Percentiles rank a stretch among this genome's conserved stretches.
phyloP scores from a whole-genome alignment of 1,139 yeast genomes.

The Spathaspora jeffriesii region DNA sequence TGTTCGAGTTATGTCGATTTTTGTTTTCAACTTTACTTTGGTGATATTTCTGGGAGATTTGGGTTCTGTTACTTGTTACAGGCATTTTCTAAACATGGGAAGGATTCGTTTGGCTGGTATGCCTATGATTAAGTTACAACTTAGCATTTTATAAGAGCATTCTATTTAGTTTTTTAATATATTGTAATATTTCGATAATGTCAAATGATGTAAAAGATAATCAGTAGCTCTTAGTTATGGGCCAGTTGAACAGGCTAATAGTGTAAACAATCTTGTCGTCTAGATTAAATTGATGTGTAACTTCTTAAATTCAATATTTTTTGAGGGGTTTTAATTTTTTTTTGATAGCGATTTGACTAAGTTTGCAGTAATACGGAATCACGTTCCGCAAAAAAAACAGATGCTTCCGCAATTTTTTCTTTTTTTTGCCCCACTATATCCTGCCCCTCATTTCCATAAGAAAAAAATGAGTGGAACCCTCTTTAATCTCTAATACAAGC shows the following conservation, averaged over 20 bases:
- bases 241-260: not conserved
- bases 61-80: not conserved
- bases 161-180: not conserved
- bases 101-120: conserved; percentile 1
- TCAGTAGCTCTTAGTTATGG: not conserved
- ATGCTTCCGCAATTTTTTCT: not conserved
- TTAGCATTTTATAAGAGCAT: not conserved
- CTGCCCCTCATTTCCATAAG: conserved; percentile 3
- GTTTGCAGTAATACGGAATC: conserved; percentile 1
- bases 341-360: not conserved
- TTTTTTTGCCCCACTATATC: not conserved
- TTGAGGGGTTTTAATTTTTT: not conserved
- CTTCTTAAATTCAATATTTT: not conserved
- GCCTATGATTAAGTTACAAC: not conserved
- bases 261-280: not conserved
- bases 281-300: not conserved
- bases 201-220: not conserved
- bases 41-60: not conserved
- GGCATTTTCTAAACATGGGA: conserved; percentile 1
- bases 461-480: not conserved
- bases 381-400: not conserved
- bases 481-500: not conserved
- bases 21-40: not conserved
- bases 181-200: not conserved
- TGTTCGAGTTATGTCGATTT: not conserved